Percentiles rank a stretch among this genome's conserved stretches.
Evolutionary conservation across 2,329 filamentous ascomycete genomes (phyloP).

Genomic region (Phialocephala sp.): DNA sequence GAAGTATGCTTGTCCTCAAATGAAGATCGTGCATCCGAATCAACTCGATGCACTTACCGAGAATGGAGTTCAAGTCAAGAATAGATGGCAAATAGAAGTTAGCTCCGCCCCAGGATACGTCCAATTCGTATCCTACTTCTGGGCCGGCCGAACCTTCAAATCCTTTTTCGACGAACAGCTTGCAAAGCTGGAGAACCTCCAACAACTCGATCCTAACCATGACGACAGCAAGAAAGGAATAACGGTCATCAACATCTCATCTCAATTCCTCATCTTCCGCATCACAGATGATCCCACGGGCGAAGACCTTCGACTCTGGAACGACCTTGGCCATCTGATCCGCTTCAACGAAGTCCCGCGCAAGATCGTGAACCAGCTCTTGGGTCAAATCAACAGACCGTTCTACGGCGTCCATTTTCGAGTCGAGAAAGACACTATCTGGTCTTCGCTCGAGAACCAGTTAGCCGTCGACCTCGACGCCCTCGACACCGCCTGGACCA

Average conservation of each 20-base stretch:
- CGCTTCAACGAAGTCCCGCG: constrained; percentile 42
- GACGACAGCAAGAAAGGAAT: constrained; percentile 37
- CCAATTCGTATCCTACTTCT: constrained; percentile 42
- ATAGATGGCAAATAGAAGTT: constrained; percentile 36
- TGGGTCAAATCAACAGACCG: constrained; percentile 36
- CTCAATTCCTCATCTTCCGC: constrained; percentile 44
- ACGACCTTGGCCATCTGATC: constrained; percentile 43
- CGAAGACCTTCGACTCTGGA: constrained; percentile 44
- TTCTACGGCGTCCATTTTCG: constrained; percentile 47
- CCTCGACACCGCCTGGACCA: constrained; percentile 44
- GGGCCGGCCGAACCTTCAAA: constrained; percentile 42
- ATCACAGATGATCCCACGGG: constrained; percentile 47
- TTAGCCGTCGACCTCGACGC: constrained; percentile 44
- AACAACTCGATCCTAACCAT: constrained; percentile 19
- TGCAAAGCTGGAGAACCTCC: constrained; percentile 20
- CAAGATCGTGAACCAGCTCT: constrained; percentile 36
- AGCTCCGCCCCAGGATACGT: constrained; percentile 36
- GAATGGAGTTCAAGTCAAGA: constrained; percentile 28
- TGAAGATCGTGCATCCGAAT: constrained; percentile 42
- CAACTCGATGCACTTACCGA: constrained; percentile 32
- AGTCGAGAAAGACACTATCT: constrained; percentile 46
- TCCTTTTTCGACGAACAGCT: constrained; percentile 39
- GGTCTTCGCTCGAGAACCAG: constrained; percentile 45
- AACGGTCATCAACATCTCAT: constrained; percentile 41
- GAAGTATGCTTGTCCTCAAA: constrained; percentile 40